Conservation (phyloP, 805 yeast species). For the Myxozyma udenii region DNA sequence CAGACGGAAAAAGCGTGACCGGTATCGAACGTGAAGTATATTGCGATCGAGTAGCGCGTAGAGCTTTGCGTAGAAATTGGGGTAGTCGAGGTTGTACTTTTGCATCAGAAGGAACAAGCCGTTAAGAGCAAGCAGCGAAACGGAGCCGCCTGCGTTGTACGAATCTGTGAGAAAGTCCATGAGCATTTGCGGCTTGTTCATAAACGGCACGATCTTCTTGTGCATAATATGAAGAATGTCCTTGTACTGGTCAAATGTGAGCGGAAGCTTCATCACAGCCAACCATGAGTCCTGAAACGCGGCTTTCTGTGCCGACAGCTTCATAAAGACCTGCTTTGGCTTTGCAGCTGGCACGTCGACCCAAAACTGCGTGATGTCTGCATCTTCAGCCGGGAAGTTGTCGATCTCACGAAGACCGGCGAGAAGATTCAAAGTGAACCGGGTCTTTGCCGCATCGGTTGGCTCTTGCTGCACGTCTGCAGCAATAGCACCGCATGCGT, state of each 20-base stretch:
- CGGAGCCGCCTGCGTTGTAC: slow-evolving; percentile 57
- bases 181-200: slow-evolving; percentile 71
- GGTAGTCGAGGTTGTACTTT: slow-evolving; percentile 80
- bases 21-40: slow-evolving; percentile 70
- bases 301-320: slow-evolving; percentile 46
- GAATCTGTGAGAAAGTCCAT: slow-evolving; percentile 95
- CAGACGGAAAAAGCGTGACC: slow-evolving; percentile 83
- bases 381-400: slow-evolving; percentile 31
- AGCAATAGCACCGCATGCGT: slow-evolving; percentile 40
- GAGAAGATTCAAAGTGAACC: slow-evolving; percentile 25
- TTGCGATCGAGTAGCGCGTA: slow-evolving; percentile 76
- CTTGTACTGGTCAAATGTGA: slow-evolving; percentile 59
- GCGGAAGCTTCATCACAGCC: slow-evolving; percentile 49
- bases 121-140: slow-evolving; percentile 77
- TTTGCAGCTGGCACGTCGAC: slow-evolving; percentile 14
- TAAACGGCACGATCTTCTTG: slow-evolving; percentile 76
- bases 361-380: slow-evolving; percentile 25
- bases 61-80: slow-evolving; percentile 78
- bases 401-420: slow-evolving; percentile 27
- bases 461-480: slow-evolving; percentile 37
- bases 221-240: slow-evolving; percentile 68
- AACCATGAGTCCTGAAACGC: slow-evolving; percentile 72
- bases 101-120: slow-evolving; percentile 85
- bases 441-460: slow-evolving; percentile 24
- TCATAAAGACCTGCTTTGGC: slow-evolving; percentile 26